Conservation (phyloP, 768 basidiomycete species). For the Lentinula detonsa region DNA sequence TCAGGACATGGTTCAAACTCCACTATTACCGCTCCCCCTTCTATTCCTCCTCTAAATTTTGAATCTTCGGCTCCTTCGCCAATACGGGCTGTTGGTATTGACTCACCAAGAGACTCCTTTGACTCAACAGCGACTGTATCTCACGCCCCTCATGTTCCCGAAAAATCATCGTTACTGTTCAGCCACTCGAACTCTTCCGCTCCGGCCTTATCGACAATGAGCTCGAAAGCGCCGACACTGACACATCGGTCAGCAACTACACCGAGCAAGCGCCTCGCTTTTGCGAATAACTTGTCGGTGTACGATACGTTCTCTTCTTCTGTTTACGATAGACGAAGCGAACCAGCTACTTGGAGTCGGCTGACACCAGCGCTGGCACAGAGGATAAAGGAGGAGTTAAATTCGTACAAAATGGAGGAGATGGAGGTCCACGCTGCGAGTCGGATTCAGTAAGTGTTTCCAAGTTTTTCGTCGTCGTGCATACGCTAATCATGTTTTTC, state of each 20-base stretch:
- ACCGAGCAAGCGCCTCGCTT: conserved; percentile 69
- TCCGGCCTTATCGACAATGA: conserved; percentile 68
- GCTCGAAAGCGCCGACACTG: conserved; percentile 37
- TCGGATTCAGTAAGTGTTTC: conserved; percentile 71
- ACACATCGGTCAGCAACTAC: conserved; percentile 69
- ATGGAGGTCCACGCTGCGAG: conserved; percentile 97
- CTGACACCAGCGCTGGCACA: conserved; percentile 93
- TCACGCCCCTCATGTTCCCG: conserved; percentile 32
- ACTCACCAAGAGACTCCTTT: conserved; percentile 32
- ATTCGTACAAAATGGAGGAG: conserved; percentile 99
- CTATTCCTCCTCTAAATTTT: conserved; percentile 56
- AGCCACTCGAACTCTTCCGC: conserved; percentile 90
- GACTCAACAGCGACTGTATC: conserved; percentile 28
- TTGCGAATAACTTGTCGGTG: conserved; percentile 88
- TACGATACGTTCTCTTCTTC: conserved; percentile 93
- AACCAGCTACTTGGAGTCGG: conserved; percentile 95
- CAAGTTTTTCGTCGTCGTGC: conserved; percentile 3
- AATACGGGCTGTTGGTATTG: conserved; percentile 20
- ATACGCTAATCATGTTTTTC: conserved; percentile 1
- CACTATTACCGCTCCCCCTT: conserved; percentile 14
- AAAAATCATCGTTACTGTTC: conserved; percentile 54
- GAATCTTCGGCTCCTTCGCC: conserved; percentile 29
- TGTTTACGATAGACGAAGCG: conserved; percentile 91
- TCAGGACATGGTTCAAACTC: conserved; percentile 27
- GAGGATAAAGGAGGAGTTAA: conserved; percentile 96